Conservation (phyloP, 2,329 filamentous ascomycete genomes). For the Nemania serpens region DNA sequence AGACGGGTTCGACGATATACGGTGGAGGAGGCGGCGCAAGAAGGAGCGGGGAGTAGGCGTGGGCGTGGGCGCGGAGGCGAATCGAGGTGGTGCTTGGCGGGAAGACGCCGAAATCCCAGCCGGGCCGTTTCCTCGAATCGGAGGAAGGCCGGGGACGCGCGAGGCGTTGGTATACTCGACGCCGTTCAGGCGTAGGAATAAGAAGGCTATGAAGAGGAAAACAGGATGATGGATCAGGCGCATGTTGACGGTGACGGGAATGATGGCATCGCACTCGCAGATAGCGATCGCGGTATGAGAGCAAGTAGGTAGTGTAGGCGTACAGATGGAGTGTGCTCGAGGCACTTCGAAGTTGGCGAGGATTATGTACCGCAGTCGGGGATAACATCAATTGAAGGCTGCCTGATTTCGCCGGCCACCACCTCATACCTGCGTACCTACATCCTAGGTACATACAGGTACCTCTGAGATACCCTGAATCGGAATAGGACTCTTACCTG, state of each 20-base stretch:
- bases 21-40: conserved; percentile 34
- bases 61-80: conserved; percentile 11
- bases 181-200: conserved; percentile 16
- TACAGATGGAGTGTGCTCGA: background rate
- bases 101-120: background rate
- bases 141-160: conserved; percentile 25
- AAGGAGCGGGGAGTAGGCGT: conserved; percentile 32
- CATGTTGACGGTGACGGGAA: conserved; percentile 19
- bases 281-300: background rate
- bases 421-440: background rate
- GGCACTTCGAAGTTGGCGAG: too few species aligned
- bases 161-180: conserved; percentile 14
- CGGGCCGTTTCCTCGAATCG: conserved; percentile 4
- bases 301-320: background rate
- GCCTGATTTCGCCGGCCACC: background rate
- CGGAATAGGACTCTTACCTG: too few species aligned
- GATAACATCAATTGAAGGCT: background rate
- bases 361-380: background rate
- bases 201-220: conserved; percentile 9
- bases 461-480: too few species aligned
- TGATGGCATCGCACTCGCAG: conserved; percentile 14
- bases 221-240: conserved; percentile 4
- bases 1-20: conserved; percentile 29
- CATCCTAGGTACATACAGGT: too few species aligned
- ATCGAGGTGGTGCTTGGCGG: background rate